Evolutionary conservation across 2,329 filamentous ascomycete genomes (phyloP).

Genomic region (Dothideomycetes sp.): DNA sequence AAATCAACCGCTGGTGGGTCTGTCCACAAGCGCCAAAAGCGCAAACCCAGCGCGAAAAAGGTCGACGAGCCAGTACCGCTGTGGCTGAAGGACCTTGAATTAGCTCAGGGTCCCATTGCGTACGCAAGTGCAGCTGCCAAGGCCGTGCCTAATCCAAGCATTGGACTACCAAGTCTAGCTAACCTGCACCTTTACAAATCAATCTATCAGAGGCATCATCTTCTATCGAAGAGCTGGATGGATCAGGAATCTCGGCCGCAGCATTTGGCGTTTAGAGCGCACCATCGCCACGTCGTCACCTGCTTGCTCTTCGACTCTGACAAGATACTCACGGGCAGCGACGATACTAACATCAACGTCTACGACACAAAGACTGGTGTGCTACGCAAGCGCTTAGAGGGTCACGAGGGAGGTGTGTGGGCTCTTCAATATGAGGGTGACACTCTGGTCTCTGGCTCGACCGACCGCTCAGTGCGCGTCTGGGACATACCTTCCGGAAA

Average conservation of each 20-base stretch:
- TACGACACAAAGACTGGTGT: conserved; percentile 95
- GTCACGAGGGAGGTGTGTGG: conserved; percentile 96
- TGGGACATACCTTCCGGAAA: conserved; percentile 94
- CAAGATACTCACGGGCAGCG: conserved; percentile 94
- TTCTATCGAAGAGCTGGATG: conserved; percentile 90
- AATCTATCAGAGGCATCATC: conserved; percentile 82
- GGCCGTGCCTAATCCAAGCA: conserved; percentile 69
- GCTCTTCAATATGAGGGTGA: conserved; percentile 94
- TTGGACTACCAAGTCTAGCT: conserved; percentile 67
- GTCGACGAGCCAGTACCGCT: conserved; percentile 28
- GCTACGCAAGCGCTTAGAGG: conserved; percentile 70
- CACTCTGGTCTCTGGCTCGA: conserved; percentile 88
- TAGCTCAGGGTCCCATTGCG: conserved; percentile 72
- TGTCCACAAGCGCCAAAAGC: conserved; percentile 44
- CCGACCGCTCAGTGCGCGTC: conserved; percentile 93
- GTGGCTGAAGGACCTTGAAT: conserved; percentile 37
- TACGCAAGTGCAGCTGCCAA: conserved; percentile 75
- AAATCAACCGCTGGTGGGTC: conserved; percentile 25
- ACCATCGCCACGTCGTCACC: conserved; percentile 92
- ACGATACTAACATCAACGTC: conserved; percentile 94
- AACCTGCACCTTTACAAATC: conserved; percentile 93
- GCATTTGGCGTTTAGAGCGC: conserved; percentile 92
- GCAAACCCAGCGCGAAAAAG: conserved; percentile 38
- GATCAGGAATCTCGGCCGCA: conserved; percentile 68
- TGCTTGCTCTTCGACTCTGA: conserved; percentile 96